Evolutionary conservation across 306 rosid species (phyloP).

Genomic region (Ormosia emarginata): DNA sequence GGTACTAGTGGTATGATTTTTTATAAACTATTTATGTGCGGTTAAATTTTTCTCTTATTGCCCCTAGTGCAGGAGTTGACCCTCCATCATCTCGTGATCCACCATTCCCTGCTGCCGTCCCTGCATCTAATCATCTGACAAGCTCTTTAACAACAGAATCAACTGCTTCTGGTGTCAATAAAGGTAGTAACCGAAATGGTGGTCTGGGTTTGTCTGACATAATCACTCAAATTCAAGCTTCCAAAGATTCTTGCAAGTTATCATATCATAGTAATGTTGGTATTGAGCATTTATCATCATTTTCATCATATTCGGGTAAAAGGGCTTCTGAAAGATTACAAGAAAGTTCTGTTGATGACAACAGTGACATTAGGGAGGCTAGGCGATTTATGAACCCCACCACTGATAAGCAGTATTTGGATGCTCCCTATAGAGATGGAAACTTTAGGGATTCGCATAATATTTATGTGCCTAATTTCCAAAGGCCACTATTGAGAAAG

Average conservation of each 20-base stretch:
- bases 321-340: slow-evolving; percentile 66
- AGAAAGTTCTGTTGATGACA: slow-evolving; percentile 58
- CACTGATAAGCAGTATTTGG: slow-evolving; percentile 70
- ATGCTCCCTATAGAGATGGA: slow-evolving; percentile 69
- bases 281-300: slow-evolving; percentile 49
- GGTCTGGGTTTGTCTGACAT: slow-evolving; percentile 94
- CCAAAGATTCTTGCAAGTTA: slow-evolving; percentile 79
- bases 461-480: slow-evolving; percentile 86
- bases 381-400: slow-evolving; percentile 60
- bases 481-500: slow-evolving; percentile 91
- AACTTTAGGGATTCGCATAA: slow-evolving; percentile 75
- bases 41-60: slow-evolving; percentile 79
- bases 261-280: slow-evolving; percentile 56
- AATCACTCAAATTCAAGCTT: slow-evolving; percentile 95
- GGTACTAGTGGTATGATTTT: not conserved
- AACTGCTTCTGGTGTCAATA: slow-evolving; percentile 52
- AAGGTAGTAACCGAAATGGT: slow-evolving; percentile 79
- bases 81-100: slow-evolving; percentile 99
- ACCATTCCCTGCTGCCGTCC: slow-evolving; percentile 88
- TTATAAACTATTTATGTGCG: slow-evolving; percentile 45
- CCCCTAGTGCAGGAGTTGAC: slow-evolving; percentile 99
- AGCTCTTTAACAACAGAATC: slow-evolving; percentile 70
- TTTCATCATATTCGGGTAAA: slow-evolving; percentile 57
- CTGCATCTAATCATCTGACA: slow-evolving; percentile 73
- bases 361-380: slow-evolving; percentile 66